These are phyloP conservation scores for Aspergillus ibericus DNA, from an alignment of 2,329 filamentous ascomycete species.

Conservation along the genomic window DNA sequence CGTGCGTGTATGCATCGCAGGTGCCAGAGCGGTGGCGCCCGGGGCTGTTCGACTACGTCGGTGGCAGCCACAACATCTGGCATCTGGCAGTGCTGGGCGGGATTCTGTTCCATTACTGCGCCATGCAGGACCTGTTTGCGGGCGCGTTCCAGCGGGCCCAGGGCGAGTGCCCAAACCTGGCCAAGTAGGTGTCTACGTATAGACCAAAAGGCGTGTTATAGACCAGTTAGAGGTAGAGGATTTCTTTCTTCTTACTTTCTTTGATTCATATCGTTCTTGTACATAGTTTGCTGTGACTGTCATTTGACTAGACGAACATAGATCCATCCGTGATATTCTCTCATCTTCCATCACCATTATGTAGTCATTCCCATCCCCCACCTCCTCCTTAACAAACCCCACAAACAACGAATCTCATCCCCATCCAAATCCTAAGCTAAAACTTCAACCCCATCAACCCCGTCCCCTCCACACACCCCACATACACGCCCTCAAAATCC, in stretches of 20 bases:
- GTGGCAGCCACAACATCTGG: slow-evolving; percentile 97
- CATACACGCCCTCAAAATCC: slow-evolving; percentile 21
- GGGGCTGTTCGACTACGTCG: slow-evolving; percentile 91
- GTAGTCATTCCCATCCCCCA: too few species aligned
- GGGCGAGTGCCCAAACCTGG: slow-evolving; percentile 42
- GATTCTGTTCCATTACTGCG: slow-evolving; percentile 94
- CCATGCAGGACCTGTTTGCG: slow-evolving; percentile 93
- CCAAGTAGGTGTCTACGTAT: background rate
- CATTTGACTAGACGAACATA: background rate
- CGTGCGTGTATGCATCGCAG: slow-evolving; percentile 85
- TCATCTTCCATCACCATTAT: too few species aligned
- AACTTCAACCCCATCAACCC: slow-evolving; percentile 11
- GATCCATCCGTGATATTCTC: too few species aligned
- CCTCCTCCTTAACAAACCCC: too few species aligned
- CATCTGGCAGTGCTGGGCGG: slow-evolving; percentile 91
- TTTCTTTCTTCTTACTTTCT: background rate
- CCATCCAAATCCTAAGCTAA: background rate
- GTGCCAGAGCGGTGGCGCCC: slow-evolving; percentile 91
- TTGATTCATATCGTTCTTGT: background rate
- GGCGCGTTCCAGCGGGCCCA: slow-evolving; percentile 70
- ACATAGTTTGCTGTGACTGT: background rate
- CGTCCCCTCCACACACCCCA: slow-evolving; percentile 20
- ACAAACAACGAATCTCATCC: too few species aligned
- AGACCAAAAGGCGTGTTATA: background rate
- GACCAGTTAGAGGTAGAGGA: background rate